These are phyloP conservation scores for Boletus mariae DNA, from an alignment of 1,284 basidiomycete species.

Conservation along the genomic window DNA sequence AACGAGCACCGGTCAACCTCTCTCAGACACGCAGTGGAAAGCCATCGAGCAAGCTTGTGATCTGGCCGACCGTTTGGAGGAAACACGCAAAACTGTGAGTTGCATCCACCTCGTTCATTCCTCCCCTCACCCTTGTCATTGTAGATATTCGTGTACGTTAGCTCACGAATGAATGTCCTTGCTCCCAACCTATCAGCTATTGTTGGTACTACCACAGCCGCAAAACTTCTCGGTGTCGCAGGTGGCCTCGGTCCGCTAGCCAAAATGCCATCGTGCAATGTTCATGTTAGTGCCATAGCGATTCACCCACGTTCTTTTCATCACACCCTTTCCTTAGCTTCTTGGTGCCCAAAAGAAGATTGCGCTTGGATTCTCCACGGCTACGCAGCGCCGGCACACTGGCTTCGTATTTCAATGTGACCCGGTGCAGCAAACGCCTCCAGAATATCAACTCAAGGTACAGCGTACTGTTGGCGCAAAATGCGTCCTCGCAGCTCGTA, in stretches of 20 bases:
- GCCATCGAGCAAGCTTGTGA: slow-evolving; percentile 84
- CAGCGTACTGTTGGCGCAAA: slow-evolving; percentile 94
- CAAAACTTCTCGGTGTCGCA: slow-evolving; percentile 95
- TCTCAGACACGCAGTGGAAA: slow-evolving; percentile 73
- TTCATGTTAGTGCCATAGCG: slow-evolving; percentile 64
- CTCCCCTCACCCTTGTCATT: slow-evolving; percentile 9
- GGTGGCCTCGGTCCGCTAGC: slow-evolving; percentile 89
- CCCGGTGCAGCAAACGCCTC: slow-evolving; percentile 79
- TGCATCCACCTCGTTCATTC: slow-evolving; percentile 5
- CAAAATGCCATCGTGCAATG: slow-evolving; percentile 95
- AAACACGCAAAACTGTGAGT: slow-evolving; percentile 77
- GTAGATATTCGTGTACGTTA: slow-evolving; percentile 97
- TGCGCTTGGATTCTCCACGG: slow-evolving; percentile 79
- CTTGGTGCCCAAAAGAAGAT: slow-evolving; percentile 93
- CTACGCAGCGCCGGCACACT: slow-evolving; percentile 85
- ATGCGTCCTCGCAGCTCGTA: slow-evolving; percentile 84
- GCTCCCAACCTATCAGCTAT: slow-evolving; percentile 98
- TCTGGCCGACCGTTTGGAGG: slow-evolving; percentile 84
- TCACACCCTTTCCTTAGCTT: slow-evolving; percentile 48
- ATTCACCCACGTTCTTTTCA: neutral
- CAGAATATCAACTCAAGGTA: slow-evolving; percentile 90
- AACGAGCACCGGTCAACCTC: slow-evolving; percentile 76
- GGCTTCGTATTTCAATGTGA: slow-evolving; percentile 96
- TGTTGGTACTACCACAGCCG: slow-evolving; percentile 96
- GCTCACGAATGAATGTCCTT: slow-evolving; percentile 96